A percentile compares a stretch with the other conserved stretches of the same genome.
phyloP scores from a whole-genome alignment of 768 basidiomycete genomes.

The Pleurotus cornucopiae region DNA sequence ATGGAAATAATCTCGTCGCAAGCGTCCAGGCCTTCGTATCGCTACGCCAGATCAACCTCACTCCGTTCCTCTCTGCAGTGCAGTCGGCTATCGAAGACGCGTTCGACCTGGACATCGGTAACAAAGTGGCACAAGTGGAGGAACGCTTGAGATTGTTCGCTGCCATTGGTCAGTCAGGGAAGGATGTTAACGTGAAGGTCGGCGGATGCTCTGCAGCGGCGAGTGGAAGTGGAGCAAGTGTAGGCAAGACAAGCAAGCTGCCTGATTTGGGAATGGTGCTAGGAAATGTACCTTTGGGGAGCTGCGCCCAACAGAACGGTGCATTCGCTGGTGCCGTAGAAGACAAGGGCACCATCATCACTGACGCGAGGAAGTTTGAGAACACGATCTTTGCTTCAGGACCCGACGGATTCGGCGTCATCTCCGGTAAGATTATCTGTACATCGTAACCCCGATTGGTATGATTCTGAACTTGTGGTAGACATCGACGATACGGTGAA shows the following conservation, averaged over 20 bases:
- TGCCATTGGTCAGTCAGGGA: constrained; percentile 27
- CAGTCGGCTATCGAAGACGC: constrained; percentile 18
- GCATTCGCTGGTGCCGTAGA: constrained; percentile 13
- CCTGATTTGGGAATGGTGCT: constrained; percentile 30
- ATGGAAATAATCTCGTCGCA: constrained; percentile 28
- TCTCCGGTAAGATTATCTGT: constrained; percentile 29
- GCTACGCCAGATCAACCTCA: constrained; percentile 23
- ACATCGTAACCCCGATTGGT: not conserved
- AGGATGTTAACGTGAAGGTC: constrained; percentile 26
- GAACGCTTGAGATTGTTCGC: constrained; percentile 29
- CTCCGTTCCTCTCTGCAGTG: constrained; percentile 17
- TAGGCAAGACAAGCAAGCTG: constrained; percentile 24
- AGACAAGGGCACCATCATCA: constrained; percentile 13
- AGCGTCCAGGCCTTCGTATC: constrained; percentile 33
- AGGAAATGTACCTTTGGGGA: constrained; percentile 27
- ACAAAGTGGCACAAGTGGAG: constrained; percentile 20
- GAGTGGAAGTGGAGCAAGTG: constrained; percentile 11
- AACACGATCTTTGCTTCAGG: constrained; percentile 31
- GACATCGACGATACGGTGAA: constrained; percentile 45
- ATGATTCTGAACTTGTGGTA: constrained; percentile 8
- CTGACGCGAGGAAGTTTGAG: constrained; percentile 18
- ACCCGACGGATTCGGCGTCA: constrained; percentile 35
- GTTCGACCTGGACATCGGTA: constrained; percentile 25
- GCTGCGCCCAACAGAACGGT: constrained; percentile 18
- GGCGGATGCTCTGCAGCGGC: constrained; percentile 22